These are phyloP conservation scores for Centrapalus pauciflorus DNA, from an alignment of 129 eudicot genomes.

Conservation along the genomic window DNA sequence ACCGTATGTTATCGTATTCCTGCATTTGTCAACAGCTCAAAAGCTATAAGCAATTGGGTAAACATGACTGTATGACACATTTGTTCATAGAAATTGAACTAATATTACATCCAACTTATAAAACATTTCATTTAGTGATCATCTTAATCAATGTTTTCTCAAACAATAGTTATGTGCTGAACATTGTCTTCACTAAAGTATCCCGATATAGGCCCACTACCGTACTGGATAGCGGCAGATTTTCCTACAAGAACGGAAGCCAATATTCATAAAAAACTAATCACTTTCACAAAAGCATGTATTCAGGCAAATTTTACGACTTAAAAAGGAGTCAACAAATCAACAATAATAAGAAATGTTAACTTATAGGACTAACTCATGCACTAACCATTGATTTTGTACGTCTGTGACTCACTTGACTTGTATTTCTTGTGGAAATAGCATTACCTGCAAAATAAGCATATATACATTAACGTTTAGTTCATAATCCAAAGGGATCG, in stretches of 20 bases:
- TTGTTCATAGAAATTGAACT: no score
- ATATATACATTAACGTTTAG: not conserved
- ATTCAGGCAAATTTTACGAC: not conserved
- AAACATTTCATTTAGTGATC: no score
- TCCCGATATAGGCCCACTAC: constrained; percentile 64
- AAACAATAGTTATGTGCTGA: no score
- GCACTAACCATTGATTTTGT: constrained; percentile 48
- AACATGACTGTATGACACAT: no score
- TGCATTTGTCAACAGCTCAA: no score
- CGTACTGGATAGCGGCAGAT: constrained; percentile 58
- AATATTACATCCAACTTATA: no score
- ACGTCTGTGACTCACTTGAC: constrained; percentile 45
- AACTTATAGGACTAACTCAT: not conserved
- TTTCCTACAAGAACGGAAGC: constrained; percentile 33
- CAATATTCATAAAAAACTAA: not conserved
- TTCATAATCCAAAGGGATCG: no score
- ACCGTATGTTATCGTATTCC: no score
- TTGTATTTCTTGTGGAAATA: constrained; percentile 50
- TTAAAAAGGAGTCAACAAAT: not conserved
- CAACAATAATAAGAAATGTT: not conserved
- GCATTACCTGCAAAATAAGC: constrained; percentile 38
- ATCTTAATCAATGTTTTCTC: no score
- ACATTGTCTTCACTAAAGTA: constrained; percentile 60
- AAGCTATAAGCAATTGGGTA: no score
- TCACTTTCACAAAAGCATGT: not conserved